Evolutionary conservation across 441 rosid species (phyloP).

Genomic region (Pelargonium cotyledonis): DNA sequence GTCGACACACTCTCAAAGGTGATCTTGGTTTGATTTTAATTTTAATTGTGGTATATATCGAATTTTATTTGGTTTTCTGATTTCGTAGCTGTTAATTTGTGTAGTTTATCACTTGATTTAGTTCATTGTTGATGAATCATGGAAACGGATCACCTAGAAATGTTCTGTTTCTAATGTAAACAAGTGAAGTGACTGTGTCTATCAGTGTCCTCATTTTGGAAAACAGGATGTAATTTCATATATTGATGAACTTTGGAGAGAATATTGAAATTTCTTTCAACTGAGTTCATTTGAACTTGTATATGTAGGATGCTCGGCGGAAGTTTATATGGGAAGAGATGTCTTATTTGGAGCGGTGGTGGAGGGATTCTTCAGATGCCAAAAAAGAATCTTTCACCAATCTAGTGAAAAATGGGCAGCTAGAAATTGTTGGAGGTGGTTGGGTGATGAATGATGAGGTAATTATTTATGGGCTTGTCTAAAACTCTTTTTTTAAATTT

Average conservation of each 20-base stretch:
- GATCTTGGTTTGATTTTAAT: neutral
- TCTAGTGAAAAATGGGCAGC: conserved; percentile 80
- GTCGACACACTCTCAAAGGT: conserved; percentile 76
- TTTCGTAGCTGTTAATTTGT: neutral
- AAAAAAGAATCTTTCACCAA: conserved; percentile 59
- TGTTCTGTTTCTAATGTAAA: neutral
- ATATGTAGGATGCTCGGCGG: conserved; percentile 63
- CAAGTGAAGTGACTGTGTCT: neutral
- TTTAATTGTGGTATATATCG: neutral
- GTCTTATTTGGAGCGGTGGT: conserved; percentile 97
- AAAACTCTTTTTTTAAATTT: too few relatives aligned
- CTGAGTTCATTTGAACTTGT: conserved; percentile 20
- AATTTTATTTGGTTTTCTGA: neutral
- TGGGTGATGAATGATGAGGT: conserved; percentile 99
- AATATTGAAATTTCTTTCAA: conserved; percentile 4
- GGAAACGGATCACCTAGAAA: neutral
- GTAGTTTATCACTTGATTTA: neutral
- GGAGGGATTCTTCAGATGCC: conserved; percentile 76
- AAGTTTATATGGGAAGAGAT: conserved; percentile 99
- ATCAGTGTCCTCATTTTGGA: neutral
- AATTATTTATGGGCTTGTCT: conserved; percentile 18
- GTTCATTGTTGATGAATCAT: too few relatives aligned
- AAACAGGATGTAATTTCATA: neutral
- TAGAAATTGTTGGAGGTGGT: conserved; percentile 98
- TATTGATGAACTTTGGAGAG: neutral